phyloP scores from a whole-genome alignment of 768 basidiomycete genomes.

The Exidia glandulosa region DNA sequence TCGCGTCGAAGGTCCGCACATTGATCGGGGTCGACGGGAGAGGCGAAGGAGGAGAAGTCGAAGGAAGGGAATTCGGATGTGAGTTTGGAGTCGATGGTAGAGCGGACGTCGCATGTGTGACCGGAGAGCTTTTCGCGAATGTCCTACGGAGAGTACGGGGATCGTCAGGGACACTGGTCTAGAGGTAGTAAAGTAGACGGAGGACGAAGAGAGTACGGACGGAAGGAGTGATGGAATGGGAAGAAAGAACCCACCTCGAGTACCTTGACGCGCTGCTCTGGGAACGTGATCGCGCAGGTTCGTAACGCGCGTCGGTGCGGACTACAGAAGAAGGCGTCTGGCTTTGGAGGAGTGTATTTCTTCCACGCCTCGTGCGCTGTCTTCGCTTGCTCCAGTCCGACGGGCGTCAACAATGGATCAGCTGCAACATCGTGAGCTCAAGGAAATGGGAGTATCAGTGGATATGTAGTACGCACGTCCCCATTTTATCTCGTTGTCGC shows the following conservation, averaged over 20 bases:
- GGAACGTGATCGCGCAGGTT: background rate
- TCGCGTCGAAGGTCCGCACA: background rate
- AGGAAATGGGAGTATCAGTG: background rate
- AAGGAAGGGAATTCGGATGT: background rate
- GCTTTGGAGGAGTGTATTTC: background rate
- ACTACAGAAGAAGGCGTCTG: background rate
- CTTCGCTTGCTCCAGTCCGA: slow-evolving; percentile 47
- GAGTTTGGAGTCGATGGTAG: background rate
- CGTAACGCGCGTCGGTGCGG: background rate
- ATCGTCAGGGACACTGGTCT: background rate
- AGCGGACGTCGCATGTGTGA: background rate
- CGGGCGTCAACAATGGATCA: slow-evolving; percentile 50
- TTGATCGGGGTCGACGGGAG: background rate
- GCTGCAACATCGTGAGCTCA: slow-evolving; percentile 25
- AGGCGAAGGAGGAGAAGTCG: background rate
- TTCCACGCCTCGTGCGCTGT: slow-evolving; percentile 36
- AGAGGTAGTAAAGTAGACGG: background rate
- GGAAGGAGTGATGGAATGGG: no score
- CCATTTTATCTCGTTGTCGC: slow-evolving; percentile 58
- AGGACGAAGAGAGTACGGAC: no score
- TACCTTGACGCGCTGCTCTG: background rate
- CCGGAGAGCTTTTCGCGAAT: background rate
- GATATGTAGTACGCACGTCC: slow-evolving; percentile 46
- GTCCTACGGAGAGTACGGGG: background rate
- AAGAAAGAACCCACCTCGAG: background rate